A percentile compares a stretch with the other conserved stretches of the same genome.
phyloP scores from a whole-genome alignment of 805 yeast genomes.

The Kodamaea jinghongensis region DNA sequence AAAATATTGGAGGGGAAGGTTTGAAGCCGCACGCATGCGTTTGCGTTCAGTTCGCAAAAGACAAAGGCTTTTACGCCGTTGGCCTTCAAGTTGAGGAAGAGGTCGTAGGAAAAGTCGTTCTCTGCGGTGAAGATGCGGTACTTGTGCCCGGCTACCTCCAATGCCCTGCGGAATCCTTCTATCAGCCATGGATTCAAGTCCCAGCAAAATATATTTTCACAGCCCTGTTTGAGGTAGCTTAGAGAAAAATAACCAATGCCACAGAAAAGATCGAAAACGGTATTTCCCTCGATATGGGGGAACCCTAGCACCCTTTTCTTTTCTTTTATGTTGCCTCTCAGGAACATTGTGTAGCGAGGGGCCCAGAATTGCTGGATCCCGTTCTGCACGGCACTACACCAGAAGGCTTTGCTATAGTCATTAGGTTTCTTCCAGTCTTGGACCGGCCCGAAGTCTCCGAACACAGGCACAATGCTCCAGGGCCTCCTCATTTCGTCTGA shows the following conservation, averaged over 20 bases:
- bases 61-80: constrained; percentile 40
- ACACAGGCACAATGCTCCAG: constrained; percentile 52
- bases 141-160: constrained; percentile 41
- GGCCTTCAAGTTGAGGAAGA: constrained; percentile 14
- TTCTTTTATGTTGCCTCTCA: constrained; percentile 82
- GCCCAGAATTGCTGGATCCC: constrained; percentile 82
- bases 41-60: constrained; percentile 63
- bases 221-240: constrained; percentile 57
- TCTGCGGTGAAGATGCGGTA: constrained; percentile 28
- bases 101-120: constrained; percentile 27
- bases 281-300: constrained; percentile 33
- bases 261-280: constrained; percentile 68
- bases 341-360: constrained; percentile 82
- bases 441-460: constrained; percentile 64
- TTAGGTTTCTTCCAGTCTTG: constrained; percentile 6
- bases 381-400: constrained; percentile 72
- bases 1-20: constrained; percentile 14
- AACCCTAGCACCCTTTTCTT: constrained; percentile 61
- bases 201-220: constrained; percentile 64
- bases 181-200: constrained; percentile 85
- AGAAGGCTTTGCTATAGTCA: constrained; percentile 56
- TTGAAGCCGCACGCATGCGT: constrained; percentile 42
- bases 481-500: constrained; percentile 65
- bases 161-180: constrained; percentile 63
- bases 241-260: constrained; percentile 87